Percentiles rank a stretch among this genome's conserved stretches.
These are phyloP conservation scores for Acanthamoeba castellanii DNA, from an alignment of 208 protist genomes.

Conservation along the genomic window DNA sequence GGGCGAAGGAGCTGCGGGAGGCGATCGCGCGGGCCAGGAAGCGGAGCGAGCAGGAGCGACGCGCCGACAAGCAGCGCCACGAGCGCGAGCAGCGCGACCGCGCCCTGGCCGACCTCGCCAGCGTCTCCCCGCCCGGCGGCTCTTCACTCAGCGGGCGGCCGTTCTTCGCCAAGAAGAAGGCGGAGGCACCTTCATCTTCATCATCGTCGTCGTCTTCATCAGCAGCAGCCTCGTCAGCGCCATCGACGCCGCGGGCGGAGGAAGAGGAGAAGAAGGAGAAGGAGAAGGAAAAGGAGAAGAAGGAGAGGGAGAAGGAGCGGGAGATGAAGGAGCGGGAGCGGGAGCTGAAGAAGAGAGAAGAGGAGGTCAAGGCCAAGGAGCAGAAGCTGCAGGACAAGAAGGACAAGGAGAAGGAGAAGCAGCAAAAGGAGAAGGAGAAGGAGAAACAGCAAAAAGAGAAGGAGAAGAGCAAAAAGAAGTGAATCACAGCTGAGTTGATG, in stretches of 20 bases:
- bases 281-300: neutral
- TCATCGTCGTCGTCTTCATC: too few species aligned
- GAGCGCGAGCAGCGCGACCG: slow-evolving; percentile 17
- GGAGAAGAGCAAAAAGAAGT: neutral
- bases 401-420: slow-evolving; percentile 17
- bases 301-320: neutral
- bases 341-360: neutral
- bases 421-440: slow-evolving; percentile 36
- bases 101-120: neutral
- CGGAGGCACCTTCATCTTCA: neutral
- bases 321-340: neutral
- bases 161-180: slow-evolving; percentile 25
- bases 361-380: neutral
- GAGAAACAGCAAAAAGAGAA: neutral
- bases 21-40: neutral
- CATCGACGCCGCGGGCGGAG: neutral
- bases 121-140: neutral
- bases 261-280: neutral
- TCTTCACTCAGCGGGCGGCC: neutral
- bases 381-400: slow-evolving; percentile 5
- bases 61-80: neutral
- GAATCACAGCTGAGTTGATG: neutral
- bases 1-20: slow-evolving; percentile 31
- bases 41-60: neutral
- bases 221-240: neutral